These are phyloP conservation scores for Ophiostoma australiae DNA, from an alignment of 2,329 filamentous ascomycete species.

Conservation along the genomic window DNA sequence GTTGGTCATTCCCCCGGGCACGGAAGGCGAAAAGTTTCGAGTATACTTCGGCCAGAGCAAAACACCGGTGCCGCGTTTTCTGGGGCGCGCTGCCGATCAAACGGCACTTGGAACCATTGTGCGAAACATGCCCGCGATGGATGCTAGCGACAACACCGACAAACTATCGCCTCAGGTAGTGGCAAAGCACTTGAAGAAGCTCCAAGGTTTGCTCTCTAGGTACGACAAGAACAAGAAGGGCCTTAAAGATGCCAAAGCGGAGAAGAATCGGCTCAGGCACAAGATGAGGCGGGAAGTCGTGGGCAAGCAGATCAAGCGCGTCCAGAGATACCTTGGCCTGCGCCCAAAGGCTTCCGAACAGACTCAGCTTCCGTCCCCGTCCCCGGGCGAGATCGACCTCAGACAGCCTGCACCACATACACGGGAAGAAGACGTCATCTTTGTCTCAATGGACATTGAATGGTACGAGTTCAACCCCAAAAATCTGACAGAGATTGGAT, in stretches of 20 bases:
- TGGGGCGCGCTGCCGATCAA: conserved; percentile 52
- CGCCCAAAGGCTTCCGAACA: conserved; percentile 32
- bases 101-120: conserved; percentile 35
- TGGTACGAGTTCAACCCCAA: conserved; percentile 64
- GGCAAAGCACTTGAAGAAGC: conserved; percentile 17
- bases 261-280: not conserved
- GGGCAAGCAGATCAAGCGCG: conserved; percentile 42
- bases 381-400: conserved; percentile 37
- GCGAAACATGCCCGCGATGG: conserved; percentile 19
- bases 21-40: conserved; percentile 51
- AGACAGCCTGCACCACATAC: conserved; percentile 42
- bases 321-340: conserved; percentile 68
- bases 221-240: conserved; percentile 38
- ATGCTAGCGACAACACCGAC: conserved; percentile 16
- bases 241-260: conserved; percentile 36
- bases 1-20: conserved; percentile 54
- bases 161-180: not conserved
- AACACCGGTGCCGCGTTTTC: conserved; percentile 61
- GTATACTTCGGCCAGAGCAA: conserved; percentile 57
- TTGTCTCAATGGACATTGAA: conserved; percentile 79
- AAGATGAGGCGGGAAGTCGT: not conserved
- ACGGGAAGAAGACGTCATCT: conserved; percentile 55
- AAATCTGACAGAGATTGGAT: conserved; percentile 77
- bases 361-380: too few species aligned
- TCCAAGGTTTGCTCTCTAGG: conserved; percentile 5